phyloP scores from a whole-genome alignment of 345 rosid genomes.

The Syzygium aqueum region DNA sequence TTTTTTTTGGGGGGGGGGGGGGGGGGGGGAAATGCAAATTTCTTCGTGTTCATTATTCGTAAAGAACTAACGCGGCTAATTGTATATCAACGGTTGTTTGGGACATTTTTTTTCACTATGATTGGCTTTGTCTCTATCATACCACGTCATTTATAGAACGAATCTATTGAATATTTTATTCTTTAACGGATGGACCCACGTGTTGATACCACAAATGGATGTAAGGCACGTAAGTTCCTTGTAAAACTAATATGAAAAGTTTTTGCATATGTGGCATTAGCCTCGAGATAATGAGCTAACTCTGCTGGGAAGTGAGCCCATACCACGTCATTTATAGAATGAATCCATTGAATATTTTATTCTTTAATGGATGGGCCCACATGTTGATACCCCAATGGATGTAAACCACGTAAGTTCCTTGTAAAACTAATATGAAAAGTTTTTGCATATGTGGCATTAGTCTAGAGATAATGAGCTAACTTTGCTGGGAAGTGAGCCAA shows the following conservation, averaged over 20 bases:
- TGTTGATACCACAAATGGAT: not conserved
- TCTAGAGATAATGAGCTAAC: not conserved
- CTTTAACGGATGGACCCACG: not conserved
- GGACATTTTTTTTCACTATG: not conserved
- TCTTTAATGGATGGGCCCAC: too few species aligned
- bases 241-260: not conserved
- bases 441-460: not conserved
- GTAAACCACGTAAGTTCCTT: not conserved
- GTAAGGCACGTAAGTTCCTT: not conserved
- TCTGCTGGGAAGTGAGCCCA: constrained; percentile 32
- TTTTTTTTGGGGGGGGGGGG: not conserved
- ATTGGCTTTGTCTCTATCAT: not conserved
- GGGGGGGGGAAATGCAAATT: not conserved
- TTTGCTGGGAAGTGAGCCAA: constrained; percentile 34
- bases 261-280: not conserved
- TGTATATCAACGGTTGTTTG: not conserved
- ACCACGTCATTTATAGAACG: not conserved
- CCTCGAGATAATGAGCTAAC: not conserved
- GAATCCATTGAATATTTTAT: too few species aligned
- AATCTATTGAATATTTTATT: not conserved
- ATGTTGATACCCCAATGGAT: not conserved
- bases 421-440: not conserved
- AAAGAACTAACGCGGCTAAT: not conserved
- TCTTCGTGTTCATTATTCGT: not conserved
- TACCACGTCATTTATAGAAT: too few species aligned